Base-by-base conservation (phyloP, 352 stramenopile genomes). In the Peronospora destructor region DNA sequence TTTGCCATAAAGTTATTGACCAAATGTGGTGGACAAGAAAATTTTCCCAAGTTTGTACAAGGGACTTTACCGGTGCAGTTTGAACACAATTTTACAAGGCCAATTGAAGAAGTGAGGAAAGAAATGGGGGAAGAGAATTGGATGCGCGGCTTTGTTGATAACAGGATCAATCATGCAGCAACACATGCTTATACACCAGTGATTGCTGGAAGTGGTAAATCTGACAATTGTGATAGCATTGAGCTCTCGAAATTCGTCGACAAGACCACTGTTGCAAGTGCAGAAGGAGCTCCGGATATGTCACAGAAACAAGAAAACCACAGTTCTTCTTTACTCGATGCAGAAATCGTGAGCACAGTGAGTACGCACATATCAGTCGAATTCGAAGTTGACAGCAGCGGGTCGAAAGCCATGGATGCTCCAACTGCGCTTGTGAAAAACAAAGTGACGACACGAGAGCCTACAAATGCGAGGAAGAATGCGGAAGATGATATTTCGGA, bases 1-100 rank as follows among this genome's bases (percentile, higher is more conserved):
- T 30, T 59, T 2, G 67, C 73, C 3, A 61, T 68, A 13, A 38
- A 49, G 6, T 47, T 76, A 14, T 38, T 72, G 32, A 37, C 71
- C 11, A 42, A 61, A 35, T 70, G 68, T 4, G 58, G 57, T 4
- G 75, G 72, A 35, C 59, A 39, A 48, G 54, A 64, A 35, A 66
- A 76, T 46, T 74, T 86, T 23, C 75, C 75, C 7, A 56, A 56
- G 21, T 86, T 86, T 61, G 53, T 58, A 11, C 40, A 63, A 16
- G 71, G 75, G 4, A 77, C 75, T 4, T 40, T 86, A 35, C 71
- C 72, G 9, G 53, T 60, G 6, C 44, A 79, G 36, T 81, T 61
- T 54, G 38, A 50, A 9, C 19, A 37, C 6, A 40, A 49, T 2
- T 35, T 64, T 26, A 55, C 73, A 9, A 53, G 56, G 11, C 66